These are phyloP conservation scores for Calvatia gigantea DNA, from an alignment of 768 basidiomycete species.

Conservation along the genomic window DNA sequence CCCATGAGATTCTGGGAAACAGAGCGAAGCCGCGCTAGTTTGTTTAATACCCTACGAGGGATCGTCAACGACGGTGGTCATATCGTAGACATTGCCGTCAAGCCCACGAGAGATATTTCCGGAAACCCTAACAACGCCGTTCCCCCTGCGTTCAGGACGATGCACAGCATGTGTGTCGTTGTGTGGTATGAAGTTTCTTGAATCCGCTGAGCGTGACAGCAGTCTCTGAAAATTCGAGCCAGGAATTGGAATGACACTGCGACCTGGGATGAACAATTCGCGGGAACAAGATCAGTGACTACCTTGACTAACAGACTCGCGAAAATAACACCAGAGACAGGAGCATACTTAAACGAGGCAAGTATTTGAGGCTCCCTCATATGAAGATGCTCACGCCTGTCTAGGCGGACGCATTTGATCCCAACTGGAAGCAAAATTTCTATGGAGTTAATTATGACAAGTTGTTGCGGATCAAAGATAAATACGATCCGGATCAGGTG, in stretches of 20 bases:
- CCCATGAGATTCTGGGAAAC: slow-evolving; percentile 12
- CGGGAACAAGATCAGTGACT: slow-evolving; percentile 9
- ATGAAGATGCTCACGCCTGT: background rate
- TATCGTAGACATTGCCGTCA: slow-evolving; percentile 16
- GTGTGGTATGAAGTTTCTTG: slow-evolving; percentile 1
- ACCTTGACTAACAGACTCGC: slow-evolving; percentile 10
- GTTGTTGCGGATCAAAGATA: slow-evolving; percentile 14
- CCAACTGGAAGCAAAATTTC: slow-evolving; percentile 16
- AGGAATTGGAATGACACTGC: slow-evolving; percentile 15
- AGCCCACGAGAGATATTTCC: slow-evolving; percentile 13
- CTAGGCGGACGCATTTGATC: slow-evolving; percentile 17
- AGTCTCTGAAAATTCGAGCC: too few relatives aligned
- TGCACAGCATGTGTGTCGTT: slow-evolving; percentile 13
- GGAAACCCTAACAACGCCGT: slow-evolving; percentile 15
- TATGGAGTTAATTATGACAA: slow-evolving; percentile 16
- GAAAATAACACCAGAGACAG: slow-evolving; percentile 14
- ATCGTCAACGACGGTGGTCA: slow-evolving; percentile 14
- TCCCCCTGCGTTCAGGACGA: slow-evolving; percentile 16
- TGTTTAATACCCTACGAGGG: slow-evolving; percentile 4
- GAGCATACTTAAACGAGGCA: slow-evolving; percentile 19
- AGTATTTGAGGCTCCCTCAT: background rate
- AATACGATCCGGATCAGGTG: slow-evolving; percentile 15
- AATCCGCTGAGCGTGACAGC: too few relatives aligned
- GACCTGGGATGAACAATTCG: slow-evolving; percentile 12
- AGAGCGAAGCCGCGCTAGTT: slow-evolving; percentile 3